Evolutionary conservation across 768 basidiomycete genomes (phyloP), one percentile per base, ranked within the genome.

Genomic region (Mycena polygramma): DNA sequence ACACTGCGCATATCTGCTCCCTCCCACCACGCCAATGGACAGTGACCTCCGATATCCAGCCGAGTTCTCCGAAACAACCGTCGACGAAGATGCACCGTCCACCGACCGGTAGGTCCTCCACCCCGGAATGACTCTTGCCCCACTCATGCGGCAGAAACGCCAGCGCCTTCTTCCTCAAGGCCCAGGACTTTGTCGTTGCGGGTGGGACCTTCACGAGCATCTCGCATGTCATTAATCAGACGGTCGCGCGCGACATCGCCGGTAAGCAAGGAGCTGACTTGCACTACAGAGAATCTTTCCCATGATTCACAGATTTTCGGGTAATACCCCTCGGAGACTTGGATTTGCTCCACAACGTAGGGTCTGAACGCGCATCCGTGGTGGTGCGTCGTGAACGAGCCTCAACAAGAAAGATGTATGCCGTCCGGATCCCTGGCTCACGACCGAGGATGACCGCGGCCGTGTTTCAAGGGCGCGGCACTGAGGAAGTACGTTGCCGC

Each of bases 261-360:
- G 24, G 51, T 52, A 26, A 14, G 24, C 24, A 9, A 15, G 24
- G 30, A 15, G 14, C 24, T 26, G 19, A 26, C 13, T 30, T 4
- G 8, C 51, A 26, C 24, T 52, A 13, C 24, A 2, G 30, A 7
- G 24, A 11, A 52, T 13, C 51, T 52, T 7, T 26, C 7, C 13
- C 51, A 1, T 22, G 7, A 5, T 52, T 1, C 24, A 52, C 2
- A 52, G 64, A 57, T 9, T 37, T 57, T 41, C 64, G 45, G 20
- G 30, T 43, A 9, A 66, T 66, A 20, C 55, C 64, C 11, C 20
- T 66, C 35, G 64, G 54, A 49, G 64, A 66, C 55, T 35, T 66
- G 22, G 22, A 57, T 66, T 35, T 66, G 8, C 46, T 1, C 1
- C 43, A 58, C 13, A 20, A 48, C 19, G 39, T 58, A 36, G 14